Evolutionary conservation across 805 yeast genomes (phyloP).

Genomic region (Metschnikowia anglica): DNA sequence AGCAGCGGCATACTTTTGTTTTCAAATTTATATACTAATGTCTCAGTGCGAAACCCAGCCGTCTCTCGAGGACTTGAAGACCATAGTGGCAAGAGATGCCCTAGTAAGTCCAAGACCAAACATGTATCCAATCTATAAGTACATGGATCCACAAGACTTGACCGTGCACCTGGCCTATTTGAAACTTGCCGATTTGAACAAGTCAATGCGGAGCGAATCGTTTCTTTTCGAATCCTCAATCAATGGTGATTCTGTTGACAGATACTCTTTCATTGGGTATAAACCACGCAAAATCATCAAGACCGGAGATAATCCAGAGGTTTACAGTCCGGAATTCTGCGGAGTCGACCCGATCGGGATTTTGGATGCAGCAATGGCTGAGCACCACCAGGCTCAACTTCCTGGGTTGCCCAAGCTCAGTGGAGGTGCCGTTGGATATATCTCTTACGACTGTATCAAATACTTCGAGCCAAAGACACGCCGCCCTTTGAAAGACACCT

Average conservation of each 20-base stretch:
- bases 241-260: slow-evolving; percentile 83
- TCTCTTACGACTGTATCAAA: slow-evolving; percentile 94
- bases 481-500: slow-evolving; percentile 70
- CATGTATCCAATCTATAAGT: slow-evolving; percentile 77
- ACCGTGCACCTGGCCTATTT: slow-evolving; percentile 91
- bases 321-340: slow-evolving; percentile 25
- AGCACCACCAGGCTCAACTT: slow-evolving; percentile 65
- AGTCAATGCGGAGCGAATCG: slow-evolving; percentile 55
- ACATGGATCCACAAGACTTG: slow-evolving; percentile 70
- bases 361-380: slow-evolving; percentile 70
- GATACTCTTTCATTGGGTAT: slow-evolving; percentile 89
- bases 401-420: slow-evolving; percentile 82
- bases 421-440: slow-evolving; percentile 97
- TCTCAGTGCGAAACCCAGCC: slow-evolving; percentile 36
- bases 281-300: slow-evolving; percentile 77
- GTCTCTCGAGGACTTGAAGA: slow-evolving; percentile 30
- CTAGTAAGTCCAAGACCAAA: slow-evolving; percentile 46
- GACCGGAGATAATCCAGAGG: slow-evolving; percentile 65
- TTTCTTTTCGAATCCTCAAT: slow-evolving; percentile 86
- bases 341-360: slow-evolving; percentile 78
- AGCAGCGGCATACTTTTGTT: neutral
- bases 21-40: neutral
- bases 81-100: slow-evolving; percentile 24
- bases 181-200: slow-evolving; percentile 68
- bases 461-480: slow-evolving; percentile 93